These are phyloP conservation scores for Phylloporus arenicola DNA, from an alignment of 768 basidiomycete species.

Conservation along the genomic window DNA sequence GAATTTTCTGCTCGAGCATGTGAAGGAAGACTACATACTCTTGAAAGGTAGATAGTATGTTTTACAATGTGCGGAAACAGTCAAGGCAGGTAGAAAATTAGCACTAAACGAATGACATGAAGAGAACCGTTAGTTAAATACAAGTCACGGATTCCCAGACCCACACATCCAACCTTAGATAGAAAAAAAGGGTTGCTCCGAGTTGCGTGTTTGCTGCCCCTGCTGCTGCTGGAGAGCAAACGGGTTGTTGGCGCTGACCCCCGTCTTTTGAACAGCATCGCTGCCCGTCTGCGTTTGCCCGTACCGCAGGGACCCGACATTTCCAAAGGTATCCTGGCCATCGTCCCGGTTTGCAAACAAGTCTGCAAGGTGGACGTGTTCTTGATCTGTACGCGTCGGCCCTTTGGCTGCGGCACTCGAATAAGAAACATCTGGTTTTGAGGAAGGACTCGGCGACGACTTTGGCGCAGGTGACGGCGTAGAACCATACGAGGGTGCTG, in stretches of 20 bases:
- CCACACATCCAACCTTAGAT: constrained; percentile 38
- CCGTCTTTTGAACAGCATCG: constrained; percentile 43
- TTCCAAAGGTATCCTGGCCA: constrained; percentile 95
- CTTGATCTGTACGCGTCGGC: constrained; percentile 55
- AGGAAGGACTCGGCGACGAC: constrained; percentile 33
- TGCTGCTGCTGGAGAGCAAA: constrained; percentile 50
- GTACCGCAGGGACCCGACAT: constrained; percentile 72
- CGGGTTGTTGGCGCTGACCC: constrained; percentile 51
- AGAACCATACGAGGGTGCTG: constrained; percentile 26
- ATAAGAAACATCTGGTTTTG: constrained; percentile 32
- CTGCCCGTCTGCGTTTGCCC: constrained; percentile 54
- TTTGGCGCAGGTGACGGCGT: constrained; percentile 41
- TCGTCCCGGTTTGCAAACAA: constrained; percentile 87
- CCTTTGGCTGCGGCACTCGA: constrained; percentile 13
- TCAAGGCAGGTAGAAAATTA: constrained; percentile 8
- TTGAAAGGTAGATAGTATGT: constrained; percentile 11
- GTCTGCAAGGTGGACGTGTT: constrained; percentile 67
- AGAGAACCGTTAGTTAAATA: constrained; percentile 3
- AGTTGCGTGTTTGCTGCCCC: constrained; percentile 38
- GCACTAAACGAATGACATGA: constrained; percentile 13
- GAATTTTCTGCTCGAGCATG: not conserved
- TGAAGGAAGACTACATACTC: constrained; percentile 1
- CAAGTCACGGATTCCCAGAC: constrained; percentile 1
- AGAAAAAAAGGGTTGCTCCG: constrained; percentile 78
- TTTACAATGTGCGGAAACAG: not conserved